These are phyloP conservation scores for Simmondsia chinensis DNA, from an alignment of 148 eudicot genomes.

Conservation along the genomic window DNA sequence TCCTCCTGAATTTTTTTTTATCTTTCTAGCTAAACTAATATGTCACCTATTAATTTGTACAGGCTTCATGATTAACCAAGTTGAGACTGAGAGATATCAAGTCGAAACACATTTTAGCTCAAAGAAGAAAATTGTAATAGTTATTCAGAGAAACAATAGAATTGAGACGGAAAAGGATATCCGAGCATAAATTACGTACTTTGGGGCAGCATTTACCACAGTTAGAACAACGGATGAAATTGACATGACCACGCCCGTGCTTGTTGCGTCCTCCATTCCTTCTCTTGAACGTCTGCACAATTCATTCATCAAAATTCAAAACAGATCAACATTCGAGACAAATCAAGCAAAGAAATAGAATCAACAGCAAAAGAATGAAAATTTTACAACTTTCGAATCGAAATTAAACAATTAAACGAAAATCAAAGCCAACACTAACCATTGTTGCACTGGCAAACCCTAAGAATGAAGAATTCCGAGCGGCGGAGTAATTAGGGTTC, in stretches of 20 bases:
- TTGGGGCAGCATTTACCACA: conserved; percentile 25
- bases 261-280: conserved; percentile 35
- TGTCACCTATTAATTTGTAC: no score
- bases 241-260: conserved; percentile 29
- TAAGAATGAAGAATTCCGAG: no score
- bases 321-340: background rate
- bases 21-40: no score
- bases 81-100: no score
- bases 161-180: background rate
- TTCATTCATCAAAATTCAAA: background rate
- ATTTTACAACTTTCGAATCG: no score
- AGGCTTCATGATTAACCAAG: no score
- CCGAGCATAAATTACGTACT: background rate
- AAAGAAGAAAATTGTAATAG: background rate
- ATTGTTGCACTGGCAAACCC: no score
- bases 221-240: conserved; percentile 28
- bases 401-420: background rate
- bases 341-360: background rate
- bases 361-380: background rate
- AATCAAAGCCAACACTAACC: background rate
- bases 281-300: conserved; percentile 34
- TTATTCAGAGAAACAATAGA: background rate
- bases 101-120: no score
- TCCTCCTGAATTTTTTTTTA: no score
- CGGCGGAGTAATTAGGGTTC: no score